These are phyloP conservation scores for Aspergillus caelatus DNA, from an alignment of 2,329 filamentous ascomycete species.

Conservation along the genomic window DNA sequence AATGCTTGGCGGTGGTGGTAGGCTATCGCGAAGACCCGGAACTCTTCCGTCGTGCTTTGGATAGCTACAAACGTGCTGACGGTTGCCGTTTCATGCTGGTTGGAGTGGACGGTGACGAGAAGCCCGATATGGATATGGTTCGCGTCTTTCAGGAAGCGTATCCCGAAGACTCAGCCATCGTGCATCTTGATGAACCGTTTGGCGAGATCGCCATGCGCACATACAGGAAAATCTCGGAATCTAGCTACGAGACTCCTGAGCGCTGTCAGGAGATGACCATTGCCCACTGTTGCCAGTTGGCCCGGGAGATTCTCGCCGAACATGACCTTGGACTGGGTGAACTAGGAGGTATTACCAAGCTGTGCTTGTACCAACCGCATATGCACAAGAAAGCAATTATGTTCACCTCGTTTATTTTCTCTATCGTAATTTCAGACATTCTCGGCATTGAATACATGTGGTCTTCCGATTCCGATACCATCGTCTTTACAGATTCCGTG, in stretches of 20 bases:
- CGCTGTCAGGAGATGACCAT: slow-evolving; percentile 21
- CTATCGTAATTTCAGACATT: slow-evolving; percentile 34
- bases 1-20: slow-evolving; percentile 33
- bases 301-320: slow-evolving; percentile 23
- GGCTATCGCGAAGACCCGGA: slow-evolving; percentile 36
- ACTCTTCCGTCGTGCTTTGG: slow-evolving; percentile 30
- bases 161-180: slow-evolving; percentile 21
- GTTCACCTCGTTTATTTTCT: slow-evolving; percentile 42
- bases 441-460: slow-evolving; percentile 39
- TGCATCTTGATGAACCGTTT: slow-evolving; percentile 30
- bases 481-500: slow-evolving; percentile 34
- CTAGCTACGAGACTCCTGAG: slow-evolving; percentile 10
- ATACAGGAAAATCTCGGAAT: not conserved
- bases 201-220: slow-evolving; percentile 29
- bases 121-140: slow-evolving; percentile 34
- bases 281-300: slow-evolving; percentile 26
- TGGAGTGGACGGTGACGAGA: slow-evolving; percentile 33
- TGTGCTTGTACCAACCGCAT: slow-evolving; percentile 41
- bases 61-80: slow-evolving; percentile 30
- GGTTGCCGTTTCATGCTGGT: slow-evolving; percentile 30
- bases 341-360: slow-evolving; percentile 15
- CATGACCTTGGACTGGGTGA: slow-evolving; percentile 20
- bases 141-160: slow-evolving; percentile 30
- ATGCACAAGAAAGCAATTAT: slow-evolving; percentile 45
- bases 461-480: slow-evolving; percentile 42